phyloP scores from a whole-genome alignment of 202 grass and related monocot species.

The Schoenoplectus tabernaemontani region DNA sequence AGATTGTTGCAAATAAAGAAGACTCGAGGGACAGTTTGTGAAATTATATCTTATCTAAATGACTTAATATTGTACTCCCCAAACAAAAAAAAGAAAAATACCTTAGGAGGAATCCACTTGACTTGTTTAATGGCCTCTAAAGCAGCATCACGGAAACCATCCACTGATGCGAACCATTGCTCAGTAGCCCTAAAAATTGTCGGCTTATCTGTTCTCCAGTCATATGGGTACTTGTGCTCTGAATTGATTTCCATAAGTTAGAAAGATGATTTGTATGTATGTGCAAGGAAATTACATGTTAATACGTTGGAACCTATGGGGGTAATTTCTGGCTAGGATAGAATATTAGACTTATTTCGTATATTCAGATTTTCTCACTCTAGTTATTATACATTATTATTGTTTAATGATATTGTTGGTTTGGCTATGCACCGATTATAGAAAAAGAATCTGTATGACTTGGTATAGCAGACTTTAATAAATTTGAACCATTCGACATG shows the following conservation, averaged over 20 bases:
- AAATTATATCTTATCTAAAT: not conserved
- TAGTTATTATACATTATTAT: not conserved
- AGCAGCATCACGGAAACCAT: slow-evolving; percentile 84
- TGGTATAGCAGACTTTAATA: not conserved
- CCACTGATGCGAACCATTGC: slow-evolving; percentile 97
- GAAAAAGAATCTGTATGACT: not conserved
- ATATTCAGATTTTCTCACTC: not conserved
- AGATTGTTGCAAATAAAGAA: not conserved
- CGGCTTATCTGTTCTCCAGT: slow-evolving; percentile 98
- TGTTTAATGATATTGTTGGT: not conserved
- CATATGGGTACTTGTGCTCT: slow-evolving; percentile 99
- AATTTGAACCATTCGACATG: no score
- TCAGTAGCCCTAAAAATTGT: slow-evolving; percentile 96
- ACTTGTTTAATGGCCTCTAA: slow-evolving; percentile 87
- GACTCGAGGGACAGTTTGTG: not conserved
- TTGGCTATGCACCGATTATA: not conserved
- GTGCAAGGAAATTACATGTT: not conserved
- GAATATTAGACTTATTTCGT: not conserved
- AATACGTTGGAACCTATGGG: not conserved
- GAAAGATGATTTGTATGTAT: not conserved
- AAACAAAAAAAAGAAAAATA: slow-evolving; percentile 30
- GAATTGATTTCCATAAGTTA: slow-evolving; percentile 8
- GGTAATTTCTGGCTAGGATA: not conserved
- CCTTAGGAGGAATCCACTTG: slow-evolving; percentile 86
- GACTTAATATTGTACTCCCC: not conserved